Evolutionary conservation across 768 basidiomycete species (phyloP).

Genomic region (Rhodotorula taiwanensis): DNA sequence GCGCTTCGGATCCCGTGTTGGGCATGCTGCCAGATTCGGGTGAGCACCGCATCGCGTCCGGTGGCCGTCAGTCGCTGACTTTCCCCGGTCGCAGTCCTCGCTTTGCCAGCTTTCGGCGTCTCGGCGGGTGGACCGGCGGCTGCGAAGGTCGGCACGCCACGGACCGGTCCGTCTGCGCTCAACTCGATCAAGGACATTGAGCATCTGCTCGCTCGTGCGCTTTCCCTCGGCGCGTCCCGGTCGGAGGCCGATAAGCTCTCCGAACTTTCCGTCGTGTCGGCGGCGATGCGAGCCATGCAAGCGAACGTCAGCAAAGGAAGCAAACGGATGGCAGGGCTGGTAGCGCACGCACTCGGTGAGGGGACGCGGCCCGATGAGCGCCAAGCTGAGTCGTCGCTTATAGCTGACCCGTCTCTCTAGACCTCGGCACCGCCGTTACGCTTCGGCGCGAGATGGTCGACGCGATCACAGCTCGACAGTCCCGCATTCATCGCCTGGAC

Average conservation of each 20-base stretch:
- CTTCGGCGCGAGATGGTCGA: conserved; percentile 81
- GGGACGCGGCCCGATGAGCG: too few relatives aligned
- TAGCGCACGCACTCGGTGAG: conserved; percentile 57
- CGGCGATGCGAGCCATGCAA: conserved; percentile 64
- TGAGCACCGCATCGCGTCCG: conserved; percentile 47
- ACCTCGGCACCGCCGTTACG: conserved; percentile 67
- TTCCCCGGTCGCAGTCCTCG: conserved; percentile 6
- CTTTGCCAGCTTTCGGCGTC: conserved; percentile 72
- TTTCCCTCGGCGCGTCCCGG: conserved; percentile 50
- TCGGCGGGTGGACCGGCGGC: conserved; percentile 78
- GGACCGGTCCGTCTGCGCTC: conserved; percentile 52
- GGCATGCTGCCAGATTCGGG: conserved; percentile 86
- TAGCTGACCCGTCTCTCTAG: too few relatives aligned
- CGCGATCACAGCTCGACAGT: conserved; percentile 65
- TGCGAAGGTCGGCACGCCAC: conserved; percentile 48
- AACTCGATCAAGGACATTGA: conserved; percentile 57
- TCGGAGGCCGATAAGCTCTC: conserved; percentile 69
- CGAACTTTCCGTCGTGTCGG: conserved; percentile 55
- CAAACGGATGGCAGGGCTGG: conserved; percentile 52
- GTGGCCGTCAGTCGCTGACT: not conserved
- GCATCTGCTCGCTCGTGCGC: conserved; percentile 13
- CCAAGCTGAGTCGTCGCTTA: too few relatives aligned
- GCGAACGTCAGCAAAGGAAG: conserved; percentile 66
- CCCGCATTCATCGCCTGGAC: conserved; percentile 49
- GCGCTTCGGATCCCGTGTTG: conserved; percentile 79